Base-by-base conservation (phyloP, 2,329 filamentous ascomycete genomes). In the Aspergillus niger region DNA sequence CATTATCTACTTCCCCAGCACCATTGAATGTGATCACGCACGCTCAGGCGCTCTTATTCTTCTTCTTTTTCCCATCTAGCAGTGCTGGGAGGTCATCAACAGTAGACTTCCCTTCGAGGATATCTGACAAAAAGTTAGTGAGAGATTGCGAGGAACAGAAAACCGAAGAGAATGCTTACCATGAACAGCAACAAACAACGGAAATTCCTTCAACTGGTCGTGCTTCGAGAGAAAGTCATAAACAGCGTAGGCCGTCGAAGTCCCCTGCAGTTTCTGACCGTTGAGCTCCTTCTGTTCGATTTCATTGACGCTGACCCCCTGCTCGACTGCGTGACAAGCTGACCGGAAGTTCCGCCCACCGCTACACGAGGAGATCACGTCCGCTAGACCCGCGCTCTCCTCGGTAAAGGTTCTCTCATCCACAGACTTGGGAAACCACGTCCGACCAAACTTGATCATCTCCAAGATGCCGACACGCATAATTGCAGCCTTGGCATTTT, bases 401-500 rank as follows among this genome's bases (percentile, higher is more conserved):
- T 65, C 63, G 3, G 64, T 65, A n/a, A 66, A 66, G 0, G 61
- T 66, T 39, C 30, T 43, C 57, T 65, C 61, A 8, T 66, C 49
- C 6, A 65, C 64, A 2, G 62, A 64, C 11, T 53, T 51, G 1
- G 64, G 64, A n/a, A 65, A 65, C 64, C 64, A 66, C 22, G 59
- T 60, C n/a, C 59, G 59, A 8, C 92, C 92, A 68, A 97, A 97
- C 74, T 89, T 89, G 71, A 96, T 90, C 88, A 96, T 96, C 79
- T 97, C 93, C 66, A 96, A 83, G 39, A 97, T 86, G 2, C 93
- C 93, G 11, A 97, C 88, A 47, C 93, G 89, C 90, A 97, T 97
- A 59, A 97, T 88, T 53, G 93, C 93, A 6, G 93, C 91, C 81
- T 97, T 97, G 64, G 92, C 92, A 70, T 97, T 97, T 81, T 97